Base-by-base conservation (phyloP, 345 rosid genomes). In the Moricandia arvensis region DNA sequence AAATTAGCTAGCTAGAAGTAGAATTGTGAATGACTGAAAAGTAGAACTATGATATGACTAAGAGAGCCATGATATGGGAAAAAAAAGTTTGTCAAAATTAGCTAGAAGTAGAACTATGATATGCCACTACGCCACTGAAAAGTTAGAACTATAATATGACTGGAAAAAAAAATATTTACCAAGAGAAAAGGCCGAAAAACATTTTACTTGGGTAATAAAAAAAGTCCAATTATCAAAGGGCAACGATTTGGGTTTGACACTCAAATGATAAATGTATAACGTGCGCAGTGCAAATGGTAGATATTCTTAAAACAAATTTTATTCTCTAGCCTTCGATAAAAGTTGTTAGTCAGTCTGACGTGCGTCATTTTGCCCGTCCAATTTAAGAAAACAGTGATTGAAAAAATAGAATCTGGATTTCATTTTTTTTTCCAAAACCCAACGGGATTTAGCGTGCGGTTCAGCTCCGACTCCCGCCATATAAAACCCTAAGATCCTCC, bases 391-490 rank as follows among this genome's bases (percentile, higher is more conserved):
- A 17, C 43, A 34, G 73, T 60, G 12, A 24, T 43, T 54, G 66
- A 5, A 5, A 59, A 59, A 38, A 59, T 30, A 59, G 59, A 71
- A 71, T 59, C 13, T 75, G 75, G 78, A 73, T 43, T 64, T 13
- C n/a, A 74, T 12, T 12, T 34, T 29, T 15, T 4, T 13, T 43
- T 47, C n/a, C 63, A 29, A 27, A 26, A 15, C 4, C 43, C 21
- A 72, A 78, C 47, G 43, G 38, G 29, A 74, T 68, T 68, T 61
- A 47, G 29, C 7, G 5, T 10, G 6, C 49, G 63, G 30, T 66
- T 80, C 64, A 30, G 8, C 67, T 66, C 80, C 62, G 67, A 12
- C 66, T 85, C 87, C 87, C 89, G 88, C 88, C 85, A 21, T 76
- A 66, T 75, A 79, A 64, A 75, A 33, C 58, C 63, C 54, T 15